These are phyloP conservation scores for Paraphoma chrysanthemicola DNA, from an alignment of 2,329 filamentous ascomycete species.

Conservation along the genomic window DNA sequence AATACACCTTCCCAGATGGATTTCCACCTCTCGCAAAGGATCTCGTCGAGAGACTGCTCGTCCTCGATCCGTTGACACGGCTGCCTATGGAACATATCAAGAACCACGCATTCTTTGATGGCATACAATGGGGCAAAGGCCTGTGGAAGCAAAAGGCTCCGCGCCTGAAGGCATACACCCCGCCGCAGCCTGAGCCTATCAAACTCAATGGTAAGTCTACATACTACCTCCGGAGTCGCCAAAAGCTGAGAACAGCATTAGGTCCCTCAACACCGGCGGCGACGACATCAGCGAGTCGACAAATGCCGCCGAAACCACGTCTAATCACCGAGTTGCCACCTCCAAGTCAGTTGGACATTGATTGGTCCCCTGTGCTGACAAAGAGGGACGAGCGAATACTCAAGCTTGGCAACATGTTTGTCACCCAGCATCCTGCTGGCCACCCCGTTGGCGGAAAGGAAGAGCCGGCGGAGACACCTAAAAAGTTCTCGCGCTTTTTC, in stretches of 20 bases:
- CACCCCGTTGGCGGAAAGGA: constrained; percentile 76
- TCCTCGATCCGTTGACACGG: constrained; percentile 83
- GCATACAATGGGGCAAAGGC: constrained; percentile 80
- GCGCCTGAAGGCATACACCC: constrained; percentile 81
- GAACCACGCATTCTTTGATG: constrained; percentile 93
- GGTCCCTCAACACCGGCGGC: constrained; percentile 38
- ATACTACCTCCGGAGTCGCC: not conserved
- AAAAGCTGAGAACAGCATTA: constrained; percentile 5
- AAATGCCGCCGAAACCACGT: constrained; percentile 64
- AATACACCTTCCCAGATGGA: constrained; percentile 90
- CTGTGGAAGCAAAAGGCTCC: constrained; percentile 93
- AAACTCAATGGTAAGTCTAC: constrained; percentile 51
- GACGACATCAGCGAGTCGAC: constrained; percentile 23
- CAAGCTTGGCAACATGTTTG: constrained; percentile 89
- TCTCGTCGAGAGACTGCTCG: constrained; percentile 86
- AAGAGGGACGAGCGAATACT: constrained; percentile 91
- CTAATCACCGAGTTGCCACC: constrained; percentile 95
- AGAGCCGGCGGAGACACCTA: constrained; percentile 68
- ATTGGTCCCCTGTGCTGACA: constrained; percentile 96
- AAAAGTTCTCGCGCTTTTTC: constrained; percentile 93
- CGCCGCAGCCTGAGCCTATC: constrained; percentile 74
- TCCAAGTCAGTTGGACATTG: constrained; percentile 95
- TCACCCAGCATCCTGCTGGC: constrained; percentile 78
- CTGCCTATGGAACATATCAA: constrained; percentile 96
- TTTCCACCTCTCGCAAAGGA: constrained; percentile 89